A percentile compares a stretch with the other conserved stretches of the same genome.
phyloP scores from a whole-genome alignment of 2,329 filamentous ascomycete species.

The Venturia oleaginea region DNA sequence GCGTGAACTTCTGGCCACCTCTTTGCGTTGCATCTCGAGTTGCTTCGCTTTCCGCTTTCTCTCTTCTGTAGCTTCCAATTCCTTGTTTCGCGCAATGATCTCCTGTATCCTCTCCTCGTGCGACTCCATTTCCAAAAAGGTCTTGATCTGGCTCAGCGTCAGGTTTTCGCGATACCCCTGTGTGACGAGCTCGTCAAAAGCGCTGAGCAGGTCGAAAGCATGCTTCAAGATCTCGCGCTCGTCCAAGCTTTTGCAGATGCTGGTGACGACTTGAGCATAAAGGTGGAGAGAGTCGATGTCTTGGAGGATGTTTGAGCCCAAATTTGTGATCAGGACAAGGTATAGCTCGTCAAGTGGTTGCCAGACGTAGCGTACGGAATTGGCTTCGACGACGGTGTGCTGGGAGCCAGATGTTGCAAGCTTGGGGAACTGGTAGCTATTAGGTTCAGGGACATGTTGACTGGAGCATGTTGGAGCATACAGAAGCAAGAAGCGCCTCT shows the following conservation, averaged over 20 bases:
- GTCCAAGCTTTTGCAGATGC: conserved; percentile 90
- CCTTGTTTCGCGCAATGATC: conserved; percentile 96
- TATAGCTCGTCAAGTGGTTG: conserved; percentile 98
- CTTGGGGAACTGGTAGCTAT: conserved; percentile 61
- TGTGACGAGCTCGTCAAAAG: conserved; percentile 95
- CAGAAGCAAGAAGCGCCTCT: conserved; percentile 85
- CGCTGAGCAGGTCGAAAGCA: conserved; percentile 88
- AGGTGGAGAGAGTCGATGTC: conserved; percentile 98
- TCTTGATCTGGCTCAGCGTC: conserved; percentile 95
- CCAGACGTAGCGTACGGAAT: conserved; percentile 99
- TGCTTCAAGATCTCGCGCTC: conserved; percentile 92
- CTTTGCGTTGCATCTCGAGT: conserved; percentile 96
- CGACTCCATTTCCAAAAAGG: conserved; percentile 98
- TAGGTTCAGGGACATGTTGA: background rate
- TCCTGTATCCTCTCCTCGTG: conserved; percentile 99
- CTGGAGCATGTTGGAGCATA: background rate
- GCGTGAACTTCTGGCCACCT: conserved; percentile 71
- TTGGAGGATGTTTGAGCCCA: conserved; percentile 93
- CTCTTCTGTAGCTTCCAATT: conserved; percentile 94
- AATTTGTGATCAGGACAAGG: conserved; percentile 99
- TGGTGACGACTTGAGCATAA: conserved; percentile 94
- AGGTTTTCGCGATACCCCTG: conserved; percentile 94
- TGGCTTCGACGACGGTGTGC: conserved; percentile 96
- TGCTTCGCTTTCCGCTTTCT: conserved; percentile 98
- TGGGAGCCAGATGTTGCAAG: conserved; percentile 92